These are phyloP conservation scores for Phaffia australis DNA, from an alignment of 768 basidiomycete species.

Conservation along the genomic window DNA sequence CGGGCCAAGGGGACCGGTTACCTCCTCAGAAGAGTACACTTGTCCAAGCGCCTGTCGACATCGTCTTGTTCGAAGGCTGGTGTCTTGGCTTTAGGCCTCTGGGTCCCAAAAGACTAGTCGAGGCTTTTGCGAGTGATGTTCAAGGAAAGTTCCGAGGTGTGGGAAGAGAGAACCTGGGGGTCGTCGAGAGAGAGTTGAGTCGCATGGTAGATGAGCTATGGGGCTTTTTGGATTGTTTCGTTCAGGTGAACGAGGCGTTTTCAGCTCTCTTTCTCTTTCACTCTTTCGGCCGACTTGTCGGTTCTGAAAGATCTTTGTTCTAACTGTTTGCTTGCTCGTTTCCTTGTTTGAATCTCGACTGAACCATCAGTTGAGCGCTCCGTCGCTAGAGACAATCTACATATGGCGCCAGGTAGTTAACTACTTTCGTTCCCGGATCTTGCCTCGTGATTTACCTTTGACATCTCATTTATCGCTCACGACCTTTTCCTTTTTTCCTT, in stretches of 20 bases:
- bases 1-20: conserved; percentile 71
- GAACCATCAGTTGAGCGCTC: too few relatives aligned
- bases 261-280: background rate
- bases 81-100: conserved; percentile 76
- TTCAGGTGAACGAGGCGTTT: too few relatives aligned
- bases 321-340: background rate
- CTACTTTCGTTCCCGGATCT: background rate
- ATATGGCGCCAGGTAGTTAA: background rate
- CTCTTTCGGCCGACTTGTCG: background rate
- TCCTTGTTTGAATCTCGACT: too few relatives aligned
- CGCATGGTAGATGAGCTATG: background rate
- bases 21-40: conserved; percentile 41
- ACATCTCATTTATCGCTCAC: background rate
- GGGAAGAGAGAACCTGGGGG: conserved; percentile 3
- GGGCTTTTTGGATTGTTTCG: too few relatives aligned
- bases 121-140: conserved; percentile 41
- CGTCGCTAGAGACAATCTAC: too few relatives aligned
- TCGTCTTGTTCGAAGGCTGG: conserved; percentile 94
- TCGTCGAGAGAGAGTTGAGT: background rate
- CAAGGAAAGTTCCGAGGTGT: background rate
- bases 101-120: conserved; percentile 44
- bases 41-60: conserved; percentile 52
- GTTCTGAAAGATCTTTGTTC: background rate
- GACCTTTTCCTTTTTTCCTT: background rate
- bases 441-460: background rate